A percentile compares a stretch with the other conserved stretches of the same genome.
Evolutionary conservation across 768 basidiomycete genomes (phyloP).

Genomic region (Lepiota subincarnata): DNA sequence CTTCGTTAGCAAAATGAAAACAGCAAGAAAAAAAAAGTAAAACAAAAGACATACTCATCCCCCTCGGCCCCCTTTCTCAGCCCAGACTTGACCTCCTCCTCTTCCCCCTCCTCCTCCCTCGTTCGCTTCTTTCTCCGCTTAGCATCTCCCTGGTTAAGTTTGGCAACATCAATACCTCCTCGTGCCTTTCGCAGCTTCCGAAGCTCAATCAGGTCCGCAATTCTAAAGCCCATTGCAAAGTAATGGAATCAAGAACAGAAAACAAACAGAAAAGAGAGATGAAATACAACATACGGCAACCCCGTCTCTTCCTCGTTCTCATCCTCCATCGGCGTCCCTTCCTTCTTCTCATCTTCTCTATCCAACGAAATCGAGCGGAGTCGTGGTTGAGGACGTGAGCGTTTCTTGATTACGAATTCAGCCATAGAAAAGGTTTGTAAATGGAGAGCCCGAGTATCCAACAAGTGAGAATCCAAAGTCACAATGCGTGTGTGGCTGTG

Average conservation of each 20-base stretch:
- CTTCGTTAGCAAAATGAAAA: neutral
- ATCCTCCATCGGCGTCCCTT: slow-evolving; percentile 17
- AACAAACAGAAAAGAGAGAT: neutral
- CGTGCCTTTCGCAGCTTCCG: slow-evolving; percentile 69
- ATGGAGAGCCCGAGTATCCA: slow-evolving; percentile 14
- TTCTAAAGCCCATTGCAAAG: slow-evolving; percentile 33
- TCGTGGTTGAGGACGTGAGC: slow-evolving; percentile 59
- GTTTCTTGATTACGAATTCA: slow-evolving; percentile 64
- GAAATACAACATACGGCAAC: slow-evolving; percentile 44
- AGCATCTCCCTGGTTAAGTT: slow-evolving; percentile 78
- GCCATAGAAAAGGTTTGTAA: slow-evolving; percentile 3
- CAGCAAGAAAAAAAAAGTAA: neutral
- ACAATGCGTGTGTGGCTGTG: slow-evolving; percentile 14
- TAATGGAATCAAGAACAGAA: neutral
- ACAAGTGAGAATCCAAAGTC: neutral
- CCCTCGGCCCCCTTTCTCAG: slow-evolving; percentile 56
- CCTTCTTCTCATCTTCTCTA: slow-evolving; percentile 27
- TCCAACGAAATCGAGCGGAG: slow-evolving; percentile 48
- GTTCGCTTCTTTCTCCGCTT: slow-evolving; percentile 65
- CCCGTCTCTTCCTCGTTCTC: slow-evolving; percentile 42
- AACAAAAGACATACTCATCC: slow-evolving; percentile 53
- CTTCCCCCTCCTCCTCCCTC: slow-evolving; percentile 41
- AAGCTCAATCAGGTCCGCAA: slow-evolving; percentile 82
- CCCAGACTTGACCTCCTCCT: slow-evolving; percentile 37
- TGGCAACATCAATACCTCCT: slow-evolving; percentile 82